These are phyloP conservation scores for Aspergillus baeticus DNA, from an alignment of 495 filamentous ascomycete genomes.

Conservation along the genomic window DNA sequence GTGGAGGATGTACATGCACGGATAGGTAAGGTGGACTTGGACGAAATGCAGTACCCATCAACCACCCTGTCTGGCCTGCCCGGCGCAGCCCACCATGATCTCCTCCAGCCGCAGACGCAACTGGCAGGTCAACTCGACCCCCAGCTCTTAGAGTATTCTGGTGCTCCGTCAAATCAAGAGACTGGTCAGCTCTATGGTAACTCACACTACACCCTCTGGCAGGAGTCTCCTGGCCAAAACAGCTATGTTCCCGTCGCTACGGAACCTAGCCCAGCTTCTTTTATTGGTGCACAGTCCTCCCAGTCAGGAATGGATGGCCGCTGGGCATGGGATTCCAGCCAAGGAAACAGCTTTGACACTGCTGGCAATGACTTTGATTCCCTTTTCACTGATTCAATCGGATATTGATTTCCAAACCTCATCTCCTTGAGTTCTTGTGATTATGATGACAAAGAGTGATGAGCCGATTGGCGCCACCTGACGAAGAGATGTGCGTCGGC, in stretches of 20 bases:
- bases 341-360: conserved; percentile 15
- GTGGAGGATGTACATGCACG: conserved; percentile 34
- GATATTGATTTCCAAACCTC: conserved; percentile 9
- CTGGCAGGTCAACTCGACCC: conserved; percentile 45
- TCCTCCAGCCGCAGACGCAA: conserved; percentile 41
- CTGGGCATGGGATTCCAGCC: conserved; percentile 19
- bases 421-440: neutral
- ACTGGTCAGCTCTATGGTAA: conserved; percentile 13
- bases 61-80: conserved; percentile 50
- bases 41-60: conserved; percentile 34
- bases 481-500: neutral
- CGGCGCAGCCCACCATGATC: conserved; percentile 52
- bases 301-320: conserved; percentile 12
- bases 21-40: conserved; percentile 29
- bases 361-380: conserved; percentile 20
- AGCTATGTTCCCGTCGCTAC: conserved; percentile 16
- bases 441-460: conserved; percentile 17
- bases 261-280: conserved; percentile 10
- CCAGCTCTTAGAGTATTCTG: conserved; percentile 36
- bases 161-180: conserved; percentile 8
- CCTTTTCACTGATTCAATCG: conserved; percentile 18
- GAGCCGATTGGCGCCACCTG: conserved; percentile 5
- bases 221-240: conserved; percentile 14
- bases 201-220: conserved; percentile 20
- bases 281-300: conserved; percentile 3